A percentile compares a stretch with the other conserved stretches of the same genome.
These are phyloP conservation scores for Talaromyces rugulosus DNA, from an alignment of 2,329 filamentous ascomycete species.

Conservation along the genomic window DNA sequence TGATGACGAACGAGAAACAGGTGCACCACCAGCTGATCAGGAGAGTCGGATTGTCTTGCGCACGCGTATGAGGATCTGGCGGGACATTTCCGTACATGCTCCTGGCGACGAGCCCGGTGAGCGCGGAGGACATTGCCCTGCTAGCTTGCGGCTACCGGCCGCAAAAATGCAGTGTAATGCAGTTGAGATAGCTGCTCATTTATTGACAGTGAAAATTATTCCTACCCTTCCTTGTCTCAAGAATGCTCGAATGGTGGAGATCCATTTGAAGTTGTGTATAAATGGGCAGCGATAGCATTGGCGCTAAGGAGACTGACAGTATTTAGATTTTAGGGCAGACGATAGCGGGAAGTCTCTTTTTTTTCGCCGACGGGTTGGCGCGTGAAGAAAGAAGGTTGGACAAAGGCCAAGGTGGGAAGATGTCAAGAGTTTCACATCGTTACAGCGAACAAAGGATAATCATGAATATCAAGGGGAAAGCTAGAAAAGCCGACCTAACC, in stretches of 20 bases:
- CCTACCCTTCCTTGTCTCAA: background rate
- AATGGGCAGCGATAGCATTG: background rate
- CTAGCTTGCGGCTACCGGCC: conserved; percentile 27
- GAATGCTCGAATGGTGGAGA: background rate
- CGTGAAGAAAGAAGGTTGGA: background rate
- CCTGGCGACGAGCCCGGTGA: conserved; percentile 28
- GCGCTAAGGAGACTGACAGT: background rate
- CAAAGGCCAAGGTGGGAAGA: background rate
- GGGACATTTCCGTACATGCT: conserved; percentile 46
- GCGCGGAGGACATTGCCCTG: conserved; percentile 18
- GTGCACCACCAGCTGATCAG: conserved; percentile 97
- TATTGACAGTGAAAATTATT: background rate
- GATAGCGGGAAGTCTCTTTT: background rate
- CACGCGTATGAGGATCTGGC: conserved; percentile 47
- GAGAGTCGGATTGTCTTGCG: conserved; percentile 77
- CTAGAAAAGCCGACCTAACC: background rate
- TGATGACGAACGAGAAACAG: conserved; percentile 75
- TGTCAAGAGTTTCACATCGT: background rate
- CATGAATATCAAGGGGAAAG: background rate
- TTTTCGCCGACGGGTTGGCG: too few relatives aligned
- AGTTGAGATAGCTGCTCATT: background rate
- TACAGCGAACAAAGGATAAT: background rate
- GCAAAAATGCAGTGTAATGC: conserved; percentile 28
- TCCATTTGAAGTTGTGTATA: background rate
- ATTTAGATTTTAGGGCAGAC: background rate